Evolutionary conservation across 331 rosid genomes (phyloP), one percentile per base, ranked within the genome.

Genomic region (Malus hybrid): DNA sequence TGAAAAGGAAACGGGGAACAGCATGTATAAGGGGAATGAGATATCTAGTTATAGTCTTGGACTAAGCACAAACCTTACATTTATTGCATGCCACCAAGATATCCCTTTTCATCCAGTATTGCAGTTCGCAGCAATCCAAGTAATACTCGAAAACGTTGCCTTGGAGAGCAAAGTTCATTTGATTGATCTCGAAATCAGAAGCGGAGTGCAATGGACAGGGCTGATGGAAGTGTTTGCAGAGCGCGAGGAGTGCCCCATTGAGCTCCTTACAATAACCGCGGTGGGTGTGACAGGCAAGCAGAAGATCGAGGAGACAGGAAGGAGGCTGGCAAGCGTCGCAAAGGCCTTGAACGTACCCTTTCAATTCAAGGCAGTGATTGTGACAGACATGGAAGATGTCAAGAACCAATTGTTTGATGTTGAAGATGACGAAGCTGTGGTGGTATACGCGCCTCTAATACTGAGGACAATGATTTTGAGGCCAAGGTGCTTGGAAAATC

Each of bases 321-420:
- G 75, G 80, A 78, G 92, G 64, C 81, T 91, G 70, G 61, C 52
- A 1, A 83, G 67, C 76, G 84, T 91, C 7, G 94, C 97, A 3
- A 76, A 83, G 75, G 87, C 93, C 18, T 73, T 93, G 74, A 87
- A 87, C 80, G 69, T 90, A 39, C 87, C 93, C 68, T 93, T 91
- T 57, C 75, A 81, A 2, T 90, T 77, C 69, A 85, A 85, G 28
- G 52, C 80, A 8, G 78, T 90, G 76, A 70, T 80, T 50, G 83
- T 88, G 3, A 27, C 76, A 7, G 90, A 91, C 31, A 75, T 87
- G 76, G 69, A 46, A 8, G 90, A 93, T n/a, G 55, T 88, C 55
- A 90, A 67, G 6, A 83, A 88, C 73, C 82, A 74, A 28, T 61
- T 76, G 36, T 77, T 93, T 16, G 85, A 87, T 56, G 72, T 76